Evolutionary conservation across 306 rosid genomes (phyloP), one percentile per base, ranked within the genome.

Genomic region (Prunus armeniaca): DNA sequence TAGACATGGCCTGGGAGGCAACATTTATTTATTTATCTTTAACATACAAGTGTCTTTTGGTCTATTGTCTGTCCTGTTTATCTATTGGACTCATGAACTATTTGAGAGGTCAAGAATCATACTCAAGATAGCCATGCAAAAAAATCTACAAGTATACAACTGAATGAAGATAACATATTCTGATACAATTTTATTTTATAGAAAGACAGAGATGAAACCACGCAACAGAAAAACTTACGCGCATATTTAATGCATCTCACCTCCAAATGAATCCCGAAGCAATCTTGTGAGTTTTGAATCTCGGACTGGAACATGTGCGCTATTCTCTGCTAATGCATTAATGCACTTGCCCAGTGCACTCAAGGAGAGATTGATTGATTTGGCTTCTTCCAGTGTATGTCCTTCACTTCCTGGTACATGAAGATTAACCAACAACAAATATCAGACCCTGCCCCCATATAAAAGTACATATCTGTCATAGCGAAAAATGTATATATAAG

Each of bases 211-310:
- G 43, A 5, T 25, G 11, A 76, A 61, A 14, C 13, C 69, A 69
- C 14, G 52, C 64, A 47, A 68, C 43, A 46, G 56, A 71, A 41
- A 71, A 51, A 47, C 47, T 38, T 56, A 38, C 28, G 67, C 45
- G 30, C 71, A 79, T 78, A 73, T 17, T 69, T 70, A 18, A 30
- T 9, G 1, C 69, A 79, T 63, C 85, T 71, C 85, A 93, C 99
- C 99, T 58, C 99, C 99, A 84, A 96, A 96, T 55, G 99, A 96
- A 87, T 96, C 99, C 19, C 92, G 87, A 70, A 96, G 87, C 73
- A 96, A 85, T 83, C 99, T 89, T 22, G 99, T 96, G 73, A 96
- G 97, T 95, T 96, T 96, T 73, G 99, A 92, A 90, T 96, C 99
- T 77, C 99, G 96, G 69, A 96, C 90, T 76, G 99, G 99, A 79